Evolutionary conservation across 306 rosid species (phyloP), one percentile per base, ranked within the genome.

Genomic region (Vigna mungo): DNA sequence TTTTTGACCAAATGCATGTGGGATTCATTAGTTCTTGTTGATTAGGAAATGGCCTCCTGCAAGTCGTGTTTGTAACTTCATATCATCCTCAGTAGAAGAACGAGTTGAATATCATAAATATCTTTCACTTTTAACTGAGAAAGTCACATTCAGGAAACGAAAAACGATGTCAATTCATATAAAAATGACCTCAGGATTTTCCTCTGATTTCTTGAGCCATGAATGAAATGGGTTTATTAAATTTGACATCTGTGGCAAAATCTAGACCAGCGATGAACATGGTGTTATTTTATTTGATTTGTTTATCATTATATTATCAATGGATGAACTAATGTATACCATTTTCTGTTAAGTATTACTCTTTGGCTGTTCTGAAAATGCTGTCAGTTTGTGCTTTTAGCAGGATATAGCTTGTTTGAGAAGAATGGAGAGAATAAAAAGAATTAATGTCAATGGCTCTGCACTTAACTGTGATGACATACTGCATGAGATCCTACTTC

Each of bases 391-490:
- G 47, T 51, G 76, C 82, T 74, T 21, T 21, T 68, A 54, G 76
- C 86, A 72, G 83, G 83, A 61, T 78, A 36, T 72, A 76, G 79
- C 79, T 46, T 62, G 83, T 47, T 44, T 21, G 71, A 68, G 52
- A 32, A 62, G 60, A 82, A 72, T 71, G 58, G 83, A 23, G 85
- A 89, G 68, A 72, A 84, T 48, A 84, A 62, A 23, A 16, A 25
- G 65, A 1, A 34, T 81, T 76, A 78, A 82, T 67, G 80, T 81
- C 53, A 77, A 84, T 78, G 6, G 14, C 5, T 81, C 71, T 68
- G 92, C 81, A 39, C 85, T 92, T 62, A 80, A 78, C 74, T 84
- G 89, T 48, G 97, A 88, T 76, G 97, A 92, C 78, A 84, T 90
- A 81, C 83, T 92, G 78, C 83, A 75, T 27, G 92, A 88, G 78